These are phyloP conservation scores for Babesia bovis DNA, from an alignment of 169 alveolate genomes.

Conservation along the genomic window DNA sequence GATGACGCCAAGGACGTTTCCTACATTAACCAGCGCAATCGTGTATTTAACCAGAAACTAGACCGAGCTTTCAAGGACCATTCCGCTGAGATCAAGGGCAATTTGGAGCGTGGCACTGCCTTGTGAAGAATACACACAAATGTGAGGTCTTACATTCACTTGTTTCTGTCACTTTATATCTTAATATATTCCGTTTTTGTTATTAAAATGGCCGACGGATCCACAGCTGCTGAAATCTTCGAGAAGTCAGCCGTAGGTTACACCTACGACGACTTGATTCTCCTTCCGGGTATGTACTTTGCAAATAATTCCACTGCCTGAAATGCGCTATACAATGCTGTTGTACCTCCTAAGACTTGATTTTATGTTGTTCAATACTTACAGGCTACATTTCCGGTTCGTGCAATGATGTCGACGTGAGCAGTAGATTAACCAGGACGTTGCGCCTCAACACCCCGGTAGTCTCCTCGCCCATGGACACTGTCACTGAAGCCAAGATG, in stretches of 20 bases:
- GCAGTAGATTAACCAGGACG: conserved; percentile 76
- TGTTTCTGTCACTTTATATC: neutral
- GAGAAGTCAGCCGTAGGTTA: conserved; percentile 66
- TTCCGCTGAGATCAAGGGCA: conserved; percentile 83
- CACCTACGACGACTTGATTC: conserved; percentile 88
- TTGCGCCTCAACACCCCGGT: conserved; percentile 84
- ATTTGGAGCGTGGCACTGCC: conserved; percentile 89
- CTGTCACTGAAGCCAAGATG: conserved; percentile 92
- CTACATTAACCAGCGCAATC: conserved; percentile 87
- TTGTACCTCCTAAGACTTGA: no score
- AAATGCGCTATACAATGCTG: no score
- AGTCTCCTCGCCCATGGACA: conserved; percentile 92
- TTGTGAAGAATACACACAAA: conserved; percentile 53
- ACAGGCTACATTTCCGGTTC: conserved; percentile 82
- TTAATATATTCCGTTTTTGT: neutral
- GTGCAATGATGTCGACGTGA: conserved; percentile 74
- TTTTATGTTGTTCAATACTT: neutral
- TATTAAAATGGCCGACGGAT: conserved; percentile 79
- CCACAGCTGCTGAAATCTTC: conserved; percentile 72
- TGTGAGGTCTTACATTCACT: neutral
- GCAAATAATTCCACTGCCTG: no score
- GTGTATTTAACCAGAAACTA: conserved; percentile 83
- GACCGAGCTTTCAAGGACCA: conserved; percentile 83
- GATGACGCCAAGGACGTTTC: conserved; percentile 86
- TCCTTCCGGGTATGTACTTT: conserved; percentile 83